A percentile compares a stretch with the other conserved stretches of the same genome.
phyloP scores from a whole-genome alignment of 73 alveolate species.

The Symbiodinium pilosum region DNA sequence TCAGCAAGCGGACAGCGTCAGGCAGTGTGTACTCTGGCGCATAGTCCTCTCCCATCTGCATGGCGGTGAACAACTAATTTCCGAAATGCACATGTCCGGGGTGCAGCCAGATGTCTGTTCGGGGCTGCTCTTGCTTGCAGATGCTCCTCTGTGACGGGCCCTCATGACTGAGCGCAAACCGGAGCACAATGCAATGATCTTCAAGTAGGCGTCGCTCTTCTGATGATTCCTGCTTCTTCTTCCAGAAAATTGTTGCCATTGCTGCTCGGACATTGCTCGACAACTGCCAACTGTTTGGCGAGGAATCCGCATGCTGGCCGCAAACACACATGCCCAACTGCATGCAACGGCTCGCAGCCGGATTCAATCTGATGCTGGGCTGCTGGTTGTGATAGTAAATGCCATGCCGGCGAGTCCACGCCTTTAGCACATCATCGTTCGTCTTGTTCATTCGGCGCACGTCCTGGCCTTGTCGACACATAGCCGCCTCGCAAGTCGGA shows the following conservation, averaged over 20 bases:
- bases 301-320: neutral
- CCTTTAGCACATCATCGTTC: neutral
- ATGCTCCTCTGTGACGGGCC: neutral
- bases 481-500: no score
- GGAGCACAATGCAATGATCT: neutral
- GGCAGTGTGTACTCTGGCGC: neutral
- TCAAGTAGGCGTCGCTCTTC: neutral
- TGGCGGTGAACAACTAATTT: neutral
- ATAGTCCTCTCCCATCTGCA: neutral
- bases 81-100: neutral
- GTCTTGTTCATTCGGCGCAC: neutral
- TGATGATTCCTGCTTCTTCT: neutral
- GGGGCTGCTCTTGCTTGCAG: neutral
- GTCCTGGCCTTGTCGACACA: neutral
- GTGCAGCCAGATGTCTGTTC: neutral
- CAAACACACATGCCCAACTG: neutral
- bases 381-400: neutral
- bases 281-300: neutral
- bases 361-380: neutral
- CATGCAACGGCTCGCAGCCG: neutral
- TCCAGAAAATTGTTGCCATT: neutral
- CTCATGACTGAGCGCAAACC: neutral
- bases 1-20: neutral
- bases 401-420: neutral
- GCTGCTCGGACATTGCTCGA: neutral